phyloP scores from a whole-genome alignment of 2,329 filamentous ascomycete genomes.

The Cladorrhinum sp. region DNA sequence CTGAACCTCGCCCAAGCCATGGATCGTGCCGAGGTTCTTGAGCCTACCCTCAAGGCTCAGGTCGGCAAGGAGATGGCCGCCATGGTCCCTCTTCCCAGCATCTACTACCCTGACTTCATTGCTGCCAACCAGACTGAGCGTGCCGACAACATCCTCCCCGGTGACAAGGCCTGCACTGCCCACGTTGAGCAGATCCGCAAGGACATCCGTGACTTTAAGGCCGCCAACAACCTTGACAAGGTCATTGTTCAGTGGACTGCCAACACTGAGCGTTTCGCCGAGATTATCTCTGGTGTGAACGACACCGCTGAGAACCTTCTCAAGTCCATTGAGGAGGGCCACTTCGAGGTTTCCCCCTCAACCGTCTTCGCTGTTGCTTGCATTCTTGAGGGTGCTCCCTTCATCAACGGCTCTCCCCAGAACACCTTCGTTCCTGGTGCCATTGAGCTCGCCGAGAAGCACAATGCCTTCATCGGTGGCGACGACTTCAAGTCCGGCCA shows the following conservation, averaged over 20 bases:
- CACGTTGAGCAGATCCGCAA: conserved; percentile 92
- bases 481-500: conserved; percentile 99
- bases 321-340: conserved; percentile 78
- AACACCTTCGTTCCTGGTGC: conserved; percentile 98
- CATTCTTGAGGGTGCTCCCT: conserved; percentile 84
- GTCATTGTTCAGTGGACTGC: conserved; percentile 98
- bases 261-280: conserved; percentile 96
- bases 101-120: conserved; percentile 99
- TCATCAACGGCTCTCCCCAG: conserved; percentile 99
- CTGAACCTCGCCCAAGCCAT: conserved; percentile 88
- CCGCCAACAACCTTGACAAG: conserved; percentile 80
- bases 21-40: conserved; percentile 92
- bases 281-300: conserved; percentile 83
- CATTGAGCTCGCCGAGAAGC: conserved; percentile 81
- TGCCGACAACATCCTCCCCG: conserved; percentile 84
- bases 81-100: conserved; percentile 85
- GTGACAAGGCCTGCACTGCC: conserved; percentile 76
- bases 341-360: conserved; percentile 89
- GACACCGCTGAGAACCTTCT: conserved; percentile 95
- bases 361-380: conserved; percentile 94
- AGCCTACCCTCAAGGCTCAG: conserved; percentile 86
- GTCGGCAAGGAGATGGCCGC: conserved; percentile 90
- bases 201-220: conserved; percentile 95
- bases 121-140: conserved; percentile 97
- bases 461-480: conserved; percentile 88